Evolutionary conservation across 495 filamentous ascomycete genomes (phyloP).

Genomic region (Hyaloscypha variabilis): DNA sequence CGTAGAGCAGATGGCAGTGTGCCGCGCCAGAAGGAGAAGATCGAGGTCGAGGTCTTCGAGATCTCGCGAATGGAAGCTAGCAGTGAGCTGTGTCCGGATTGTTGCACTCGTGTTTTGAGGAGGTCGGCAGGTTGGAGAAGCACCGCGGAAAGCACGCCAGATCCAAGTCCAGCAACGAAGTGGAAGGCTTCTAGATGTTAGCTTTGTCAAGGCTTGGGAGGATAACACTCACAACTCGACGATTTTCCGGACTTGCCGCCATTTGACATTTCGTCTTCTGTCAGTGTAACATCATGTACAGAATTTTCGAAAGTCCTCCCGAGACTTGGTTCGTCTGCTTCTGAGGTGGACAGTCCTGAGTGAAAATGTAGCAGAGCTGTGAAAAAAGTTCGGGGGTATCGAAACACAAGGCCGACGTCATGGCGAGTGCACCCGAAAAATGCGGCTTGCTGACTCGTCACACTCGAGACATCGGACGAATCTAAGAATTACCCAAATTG

Average conservation of each 20-base stretch:
- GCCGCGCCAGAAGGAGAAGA: conserved; percentile 89
- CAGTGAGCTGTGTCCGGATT: conserved; percentile 68
- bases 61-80: conserved; percentile 72
- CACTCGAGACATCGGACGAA: neutral
- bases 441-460: neutral
- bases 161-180: conserved; percentile 85
- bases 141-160: conserved; percentile 82
- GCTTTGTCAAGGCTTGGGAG: neutral
- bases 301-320: neutral
- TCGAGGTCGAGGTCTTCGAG: conserved; percentile 50
- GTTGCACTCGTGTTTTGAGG: conserved; percentile 94
- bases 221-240: conserved; percentile 29
- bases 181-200: conserved; percentile 26
- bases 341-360: neutral
- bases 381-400: neutral
- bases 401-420: neutral
- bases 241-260: conserved; percentile 29
- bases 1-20: conserved; percentile 89
- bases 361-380: neutral
- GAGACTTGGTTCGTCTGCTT: neutral
- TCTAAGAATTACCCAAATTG: neutral
- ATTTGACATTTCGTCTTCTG: conserved; percentile 35
- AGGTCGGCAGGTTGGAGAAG: conserved; percentile 96
- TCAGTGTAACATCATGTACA: conserved; percentile 20
- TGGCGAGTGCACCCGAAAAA: neutral